These are phyloP conservation scores for Vanrija sp. DNA, from an alignment of 1,284 basidiomycete species.

Conservation along the genomic window DNA sequence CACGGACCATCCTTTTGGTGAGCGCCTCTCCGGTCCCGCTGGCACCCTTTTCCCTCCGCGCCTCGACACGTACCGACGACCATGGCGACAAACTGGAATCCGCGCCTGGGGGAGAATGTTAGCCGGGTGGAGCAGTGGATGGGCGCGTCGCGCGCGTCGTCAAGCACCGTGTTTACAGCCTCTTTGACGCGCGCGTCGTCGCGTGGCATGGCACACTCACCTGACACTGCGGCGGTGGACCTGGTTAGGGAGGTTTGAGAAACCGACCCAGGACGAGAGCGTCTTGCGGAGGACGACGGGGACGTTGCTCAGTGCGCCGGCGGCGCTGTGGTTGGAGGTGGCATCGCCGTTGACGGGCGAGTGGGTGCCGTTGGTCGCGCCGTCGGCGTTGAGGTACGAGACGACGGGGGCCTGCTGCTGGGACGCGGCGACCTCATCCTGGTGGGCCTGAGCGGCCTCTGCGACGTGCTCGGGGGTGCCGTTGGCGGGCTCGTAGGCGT, in stretches of 20 bases:
- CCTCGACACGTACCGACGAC: conserved; percentile 74
- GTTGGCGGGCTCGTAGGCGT: conserved; percentile 31
- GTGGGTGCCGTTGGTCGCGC: neutral
- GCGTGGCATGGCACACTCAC: conserved; percentile 35
- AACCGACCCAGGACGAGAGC: conserved; percentile 56
- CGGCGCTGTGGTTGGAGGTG: conserved; percentile 4
- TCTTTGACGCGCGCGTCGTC: no score
- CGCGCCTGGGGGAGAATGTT: conserved; percentile 56
- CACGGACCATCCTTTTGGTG: conserved; percentile 11
- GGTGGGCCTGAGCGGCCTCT: neutral
- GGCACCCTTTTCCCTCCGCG: neutral
- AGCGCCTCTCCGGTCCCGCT: neutral
- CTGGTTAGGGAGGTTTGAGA: conserved; percentile 94
- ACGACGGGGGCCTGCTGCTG: neutral
- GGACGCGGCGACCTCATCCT: conserved; percentile 1
- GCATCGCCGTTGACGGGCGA: conserved; percentile 7
- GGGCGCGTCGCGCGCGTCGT: no score
- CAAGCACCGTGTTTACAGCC: no score
- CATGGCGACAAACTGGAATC: conserved; percentile 94
- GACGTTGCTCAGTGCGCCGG: neutral
- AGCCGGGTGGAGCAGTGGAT: neutral
- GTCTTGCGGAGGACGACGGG: conserved; percentile 39
- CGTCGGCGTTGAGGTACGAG: conserved; percentile 8
- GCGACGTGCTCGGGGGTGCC: neutral
- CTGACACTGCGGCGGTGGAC: conserved; percentile 93